Evolutionary conservation across 2,329 filamentous ascomycete species (phyloP).

Genomic region (Stylonectria norvegica): DNA sequence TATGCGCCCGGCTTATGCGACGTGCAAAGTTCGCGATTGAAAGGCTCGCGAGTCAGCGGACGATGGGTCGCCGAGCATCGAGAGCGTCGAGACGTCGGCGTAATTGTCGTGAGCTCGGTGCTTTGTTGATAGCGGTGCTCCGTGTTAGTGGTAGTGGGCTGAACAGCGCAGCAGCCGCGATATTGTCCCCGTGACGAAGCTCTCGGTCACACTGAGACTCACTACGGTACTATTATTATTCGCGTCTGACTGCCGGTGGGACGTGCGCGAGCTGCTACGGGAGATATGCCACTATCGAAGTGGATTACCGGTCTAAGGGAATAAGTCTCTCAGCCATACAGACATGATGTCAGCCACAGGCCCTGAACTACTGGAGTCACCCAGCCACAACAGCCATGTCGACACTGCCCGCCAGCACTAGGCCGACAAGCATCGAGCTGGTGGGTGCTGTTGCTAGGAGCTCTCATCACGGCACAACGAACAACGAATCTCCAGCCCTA

Average conservation of each 20-base stretch:
- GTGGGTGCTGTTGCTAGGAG: conserved; percentile 1
- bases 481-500: not conserved
- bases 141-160: conserved; percentile 22
- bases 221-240: too few relatives aligned
- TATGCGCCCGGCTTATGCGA: conserved; percentile 12
- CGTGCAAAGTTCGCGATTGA: conserved; percentile 7
- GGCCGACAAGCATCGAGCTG: not conserved
- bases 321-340: too few relatives aligned
- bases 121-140: conserved; percentile 16
- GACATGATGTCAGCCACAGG: too few relatives aligned
- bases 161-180: too few relatives aligned
- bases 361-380: too few relatives aligned
- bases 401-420: not conserved
- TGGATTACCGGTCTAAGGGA: conserved; percentile 9
- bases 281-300: conserved; percentile 4
- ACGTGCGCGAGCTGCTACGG: too few relatives aligned
- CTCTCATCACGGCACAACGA: not conserved
- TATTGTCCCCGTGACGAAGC: conserved; percentile 17
- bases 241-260: too few relatives aligned
- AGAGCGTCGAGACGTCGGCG: too few relatives aligned
- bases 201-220: too few relatives aligned
- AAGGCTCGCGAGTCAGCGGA: conserved; percentile 11
- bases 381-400: too few relatives aligned
- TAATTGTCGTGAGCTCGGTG: too few relatives aligned
- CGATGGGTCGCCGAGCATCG: too few relatives aligned